phyloP scores from a whole-genome alignment of 495 filamentous ascomycete species.

The Trichoderma erinaceum region DNA sequence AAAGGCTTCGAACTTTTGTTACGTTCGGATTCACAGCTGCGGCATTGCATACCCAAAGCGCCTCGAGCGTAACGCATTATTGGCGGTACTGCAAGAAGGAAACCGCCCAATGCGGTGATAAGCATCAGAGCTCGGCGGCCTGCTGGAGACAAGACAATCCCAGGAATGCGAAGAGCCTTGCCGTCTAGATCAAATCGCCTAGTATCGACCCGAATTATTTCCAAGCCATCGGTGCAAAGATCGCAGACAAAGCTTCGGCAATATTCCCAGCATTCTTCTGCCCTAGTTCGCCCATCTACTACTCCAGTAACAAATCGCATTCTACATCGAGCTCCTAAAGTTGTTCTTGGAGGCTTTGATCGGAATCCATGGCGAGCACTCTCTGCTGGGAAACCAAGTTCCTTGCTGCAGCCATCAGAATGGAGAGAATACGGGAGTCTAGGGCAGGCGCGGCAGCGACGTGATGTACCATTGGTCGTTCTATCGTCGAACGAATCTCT shows the following conservation, averaged over 20 bases:
- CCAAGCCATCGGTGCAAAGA: not conserved
- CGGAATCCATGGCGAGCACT: not conserved
- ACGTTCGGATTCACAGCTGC: not conserved
- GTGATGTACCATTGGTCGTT: not conserved
- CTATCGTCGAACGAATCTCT: not conserved
- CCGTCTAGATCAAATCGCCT: not conserved
- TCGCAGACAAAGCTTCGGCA: not conserved
- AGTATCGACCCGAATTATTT: not conserved
- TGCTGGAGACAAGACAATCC: conserved; percentile 10
- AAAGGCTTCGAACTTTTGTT: not conserved
- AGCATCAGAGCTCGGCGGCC: not conserved
- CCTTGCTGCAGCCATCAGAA: conserved; percentile 2
- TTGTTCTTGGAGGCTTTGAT: not conserved
- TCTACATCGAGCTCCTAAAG: conserved; percentile 1
- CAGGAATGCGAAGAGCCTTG: conserved; percentile 11
- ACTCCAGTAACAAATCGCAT: not conserved
- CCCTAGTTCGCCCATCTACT: conserved; percentile 8
- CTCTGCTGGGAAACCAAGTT: not conserved
- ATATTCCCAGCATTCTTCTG: conserved; percentile 3
- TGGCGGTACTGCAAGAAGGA: not conserved
- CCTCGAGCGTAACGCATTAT: not conserved
- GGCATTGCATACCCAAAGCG: not conserved
- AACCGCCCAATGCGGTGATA: not conserved
- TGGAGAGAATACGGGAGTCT: conserved; percentile 10
- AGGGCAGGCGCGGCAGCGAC: conserved; percentile 12